phyloP scores from a whole-genome alignment of 352 stramenopile species.

The Globisporangium camurandrum region DNA sequence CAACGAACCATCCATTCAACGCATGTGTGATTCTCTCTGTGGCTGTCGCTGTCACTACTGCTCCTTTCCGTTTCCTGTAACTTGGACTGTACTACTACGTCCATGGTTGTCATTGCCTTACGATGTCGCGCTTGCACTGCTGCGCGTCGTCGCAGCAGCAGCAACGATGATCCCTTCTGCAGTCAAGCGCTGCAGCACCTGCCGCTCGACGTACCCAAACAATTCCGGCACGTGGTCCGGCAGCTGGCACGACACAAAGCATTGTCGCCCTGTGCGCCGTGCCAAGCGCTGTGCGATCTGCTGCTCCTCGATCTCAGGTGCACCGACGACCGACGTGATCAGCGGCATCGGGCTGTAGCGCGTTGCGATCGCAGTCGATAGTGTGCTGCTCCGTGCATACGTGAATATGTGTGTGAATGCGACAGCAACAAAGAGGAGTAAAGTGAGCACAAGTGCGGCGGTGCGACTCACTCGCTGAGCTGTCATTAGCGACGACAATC shows the following conservation, averaged over 20 bases:
- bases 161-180: slow-evolving; percentile 36
- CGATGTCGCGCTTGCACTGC: background rate
- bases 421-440: too few relatives aligned
- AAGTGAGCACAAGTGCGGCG: too few relatives aligned
- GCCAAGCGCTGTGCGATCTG: slow-evolving; percentile 76
- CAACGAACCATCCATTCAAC: too few relatives aligned
- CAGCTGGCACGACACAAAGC: slow-evolving; percentile 77
- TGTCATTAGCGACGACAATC: too few relatives aligned
- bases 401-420: background rate
- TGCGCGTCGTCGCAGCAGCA: background rate
- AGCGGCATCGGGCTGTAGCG: slow-evolving; percentile 75
- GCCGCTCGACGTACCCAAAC: slow-evolving; percentile 58
- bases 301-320: slow-evolving; percentile 66
- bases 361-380: slow-evolving; percentile 73
- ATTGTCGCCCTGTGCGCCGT: slow-evolving; percentile 51
- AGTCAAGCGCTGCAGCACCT: slow-evolving; percentile 40
- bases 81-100: too few relatives aligned
- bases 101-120: background rate
- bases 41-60: too few relatives aligned
- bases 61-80: too few relatives aligned
- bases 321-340: slow-evolving; percentile 62
- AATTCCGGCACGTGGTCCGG: slow-evolving; percentile 67
- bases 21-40: too few relatives aligned
- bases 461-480: too few relatives aligned
- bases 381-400: slow-evolving; percentile 26